phyloP scores from a whole-genome alignment of 345 rosid genomes.

The Clarkia xantiana region DNA sequence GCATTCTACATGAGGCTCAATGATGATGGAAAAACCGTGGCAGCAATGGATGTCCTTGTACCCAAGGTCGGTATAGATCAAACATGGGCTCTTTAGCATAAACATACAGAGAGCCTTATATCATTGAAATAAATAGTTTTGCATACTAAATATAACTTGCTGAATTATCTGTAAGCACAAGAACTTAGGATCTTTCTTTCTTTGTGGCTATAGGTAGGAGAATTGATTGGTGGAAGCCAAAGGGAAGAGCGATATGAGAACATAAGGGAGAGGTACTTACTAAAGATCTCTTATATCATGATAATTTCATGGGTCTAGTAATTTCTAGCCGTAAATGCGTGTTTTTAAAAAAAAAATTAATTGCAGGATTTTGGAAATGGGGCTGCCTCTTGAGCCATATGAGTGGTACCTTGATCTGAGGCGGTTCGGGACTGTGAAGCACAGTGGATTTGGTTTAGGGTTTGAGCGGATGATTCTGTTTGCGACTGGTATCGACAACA shows the following conservation, averaged over 20 bases:
- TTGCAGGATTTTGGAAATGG: slow-evolving; percentile 60
- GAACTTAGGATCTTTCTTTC: neutral
- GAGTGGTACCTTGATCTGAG: slow-evolving; percentile 91
- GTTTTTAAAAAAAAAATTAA: neutral
- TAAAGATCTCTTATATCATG: no score
- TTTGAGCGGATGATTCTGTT: slow-evolving; percentile 90
- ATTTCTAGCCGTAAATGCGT: neutral
- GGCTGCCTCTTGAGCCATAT: slow-evolving; percentile 63
- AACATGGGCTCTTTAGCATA: no score
- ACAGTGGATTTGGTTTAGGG: slow-evolving; percentile 82
- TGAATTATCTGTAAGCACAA: no score
- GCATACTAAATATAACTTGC: no score
- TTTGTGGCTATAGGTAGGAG: slow-evolving; percentile 53
- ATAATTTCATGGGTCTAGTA: no score
- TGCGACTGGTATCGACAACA: slow-evolving; percentile 88
- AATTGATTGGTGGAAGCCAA: slow-evolving; percentile 96
- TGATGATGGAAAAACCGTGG: slow-evolving; percentile 77
- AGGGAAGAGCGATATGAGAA: slow-evolving; percentile 78
- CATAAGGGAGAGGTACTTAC: slow-evolving; percentile 44
- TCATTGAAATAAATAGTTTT: neutral
- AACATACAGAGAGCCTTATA: no score
- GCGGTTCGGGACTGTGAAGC: slow-evolving; percentile 81
- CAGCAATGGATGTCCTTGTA: slow-evolving; percentile 95
- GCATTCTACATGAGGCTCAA: slow-evolving; percentile 95
- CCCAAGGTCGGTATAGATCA: slow-evolving; percentile 66